phyloP scores from a whole-genome alignment of 2,329 filamentous ascomycete species.

The Ophiostoma sp. region DNA sequence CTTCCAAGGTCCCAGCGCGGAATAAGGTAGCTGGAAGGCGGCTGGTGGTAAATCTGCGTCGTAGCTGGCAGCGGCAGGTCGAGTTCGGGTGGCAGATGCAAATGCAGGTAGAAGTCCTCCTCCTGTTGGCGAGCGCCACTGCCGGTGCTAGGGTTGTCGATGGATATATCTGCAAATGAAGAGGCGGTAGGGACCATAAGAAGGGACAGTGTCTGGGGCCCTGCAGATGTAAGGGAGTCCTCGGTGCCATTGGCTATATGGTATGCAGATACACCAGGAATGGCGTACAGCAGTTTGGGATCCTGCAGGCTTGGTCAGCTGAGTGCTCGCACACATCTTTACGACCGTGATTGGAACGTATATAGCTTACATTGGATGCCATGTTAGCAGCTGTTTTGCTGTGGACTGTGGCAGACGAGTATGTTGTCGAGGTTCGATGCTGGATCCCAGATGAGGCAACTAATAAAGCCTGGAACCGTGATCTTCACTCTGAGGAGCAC shows the following conservation, averaged over 20 bases:
- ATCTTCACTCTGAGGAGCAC: neutral
- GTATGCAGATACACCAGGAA: slow-evolving; percentile 85
- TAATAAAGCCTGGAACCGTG: neutral
- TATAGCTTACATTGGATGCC: slow-evolving; percentile 13
- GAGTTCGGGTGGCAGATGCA: slow-evolving; percentile 89
- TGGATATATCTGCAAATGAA: slow-evolving; percentile 53
- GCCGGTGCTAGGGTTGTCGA: slow-evolving; percentile 36
- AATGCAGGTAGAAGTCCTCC: slow-evolving; percentile 94
- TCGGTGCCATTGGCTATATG: slow-evolving; percentile 87
- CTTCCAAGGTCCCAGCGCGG: slow-evolving; percentile 91
- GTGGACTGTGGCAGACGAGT: neutral
- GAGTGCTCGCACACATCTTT: neutral
- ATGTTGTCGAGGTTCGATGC: neutral
- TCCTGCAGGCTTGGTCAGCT: slow-evolving; percentile 39
- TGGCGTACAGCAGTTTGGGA: slow-evolving; percentile 62
- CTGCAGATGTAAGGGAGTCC: slow-evolving; percentile 72
- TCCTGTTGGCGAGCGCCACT: slow-evolving; percentile 42
- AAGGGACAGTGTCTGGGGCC: slow-evolving; percentile 84
- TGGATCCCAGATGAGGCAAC: neutral
- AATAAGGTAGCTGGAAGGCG: slow-evolving; percentile 86
- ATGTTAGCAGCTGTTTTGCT: neutral
- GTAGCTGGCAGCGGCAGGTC: slow-evolving; percentile 90
- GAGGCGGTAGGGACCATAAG: slow-evolving; percentile 93
- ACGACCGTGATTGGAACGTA: neutral
- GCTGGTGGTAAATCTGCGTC: slow-evolving; percentile 95